Evolutionary conservation across 2,329 filamentous ascomycete species (phyloP), one percentile per base, ranked within the genome.

Genomic region (Juglanconis oblonga): DNA sequence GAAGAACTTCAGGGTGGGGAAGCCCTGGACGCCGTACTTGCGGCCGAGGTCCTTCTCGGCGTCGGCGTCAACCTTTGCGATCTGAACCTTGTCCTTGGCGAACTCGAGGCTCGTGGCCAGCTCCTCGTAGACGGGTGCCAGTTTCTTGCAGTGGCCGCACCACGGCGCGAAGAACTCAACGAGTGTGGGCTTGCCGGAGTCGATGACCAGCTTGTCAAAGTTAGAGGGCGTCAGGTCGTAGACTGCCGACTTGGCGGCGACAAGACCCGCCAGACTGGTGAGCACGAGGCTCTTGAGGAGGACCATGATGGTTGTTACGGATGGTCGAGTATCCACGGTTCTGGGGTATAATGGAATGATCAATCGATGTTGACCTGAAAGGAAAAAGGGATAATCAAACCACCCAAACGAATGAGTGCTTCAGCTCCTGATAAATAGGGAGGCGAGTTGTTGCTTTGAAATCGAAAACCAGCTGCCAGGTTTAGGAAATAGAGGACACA

Each of bases 121-220:
- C 73, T 99, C 91, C 75, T 99, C 95, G 77, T 96, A 99, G 62
- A 96, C 81, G 53, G 95, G 96, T 14, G 95, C 95, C 38, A 99
- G 89, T 71, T 81, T 96, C 85, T 98, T 98, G 91, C 95, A 99
- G 83, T 99, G 95, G 36, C 95, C 96, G 72, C 95, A 99, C 95
- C 95, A 99, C 31, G 94, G 93, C 38, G 95, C 95, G 73, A 96
- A 98, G 85, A 99, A 99, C 76, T 98, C 93, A 69, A 98, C 92
- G 32, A 99, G 87, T 0, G 95, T 93, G 48, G 95, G 94, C 81
- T 96, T 98, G 76, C 92, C 92, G 50, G 91, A 94, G 74, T 96
- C 87, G 62, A 97, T 83, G 65, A 97, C 92, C 58, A 97, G 82
- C 52, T 88, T 79, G 80, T 98, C 94, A 75, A 99, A 99, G 81